Evolutionary conservation across 768 basidiomycete genomes (phyloP).

Genomic region (Lyophyllum decastes): DNA sequence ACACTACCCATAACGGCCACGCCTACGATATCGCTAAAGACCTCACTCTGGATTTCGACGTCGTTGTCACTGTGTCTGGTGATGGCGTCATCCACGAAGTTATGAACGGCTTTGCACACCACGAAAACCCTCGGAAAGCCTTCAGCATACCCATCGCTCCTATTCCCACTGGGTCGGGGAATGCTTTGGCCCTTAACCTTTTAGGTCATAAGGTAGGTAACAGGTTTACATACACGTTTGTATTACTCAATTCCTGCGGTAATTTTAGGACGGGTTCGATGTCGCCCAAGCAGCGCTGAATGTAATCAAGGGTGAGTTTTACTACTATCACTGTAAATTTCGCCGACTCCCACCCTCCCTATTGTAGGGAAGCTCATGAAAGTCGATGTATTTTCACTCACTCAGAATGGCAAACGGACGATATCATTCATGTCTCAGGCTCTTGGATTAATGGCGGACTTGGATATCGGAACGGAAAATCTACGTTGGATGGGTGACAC

Average conservation of each 20-base stretch:
- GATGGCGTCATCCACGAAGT: constrained; percentile 86
- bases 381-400: constrained; percentile 77
- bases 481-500: constrained; percentile 86
- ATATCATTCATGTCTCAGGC: constrained; percentile 86
- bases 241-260: background rate
- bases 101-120: constrained; percentile 78
- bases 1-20: constrained; percentile 64
- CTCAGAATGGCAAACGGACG: constrained; percentile 59
- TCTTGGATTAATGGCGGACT: constrained; percentile 81
- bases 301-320: constrained; percentile 74
- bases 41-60: constrained; percentile 65
- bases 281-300: constrained; percentile 74
- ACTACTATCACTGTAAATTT: constrained; percentile 17
- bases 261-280: constrained; percentile 63
- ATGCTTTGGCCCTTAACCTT: constrained; percentile 73
- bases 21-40: constrained; percentile 63
- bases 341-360: background rate
- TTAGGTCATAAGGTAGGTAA: constrained; percentile 61
- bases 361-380: constrained; percentile 67
- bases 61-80: constrained; percentile 74
- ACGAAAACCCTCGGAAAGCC: constrained; percentile 57
- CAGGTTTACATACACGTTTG: background rate
- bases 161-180: constrained; percentile 83
- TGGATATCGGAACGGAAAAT: constrained; percentile 83
- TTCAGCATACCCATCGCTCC: constrained; percentile 72